Evolutionary conservation across 2,329 filamentous ascomycete species (phyloP).

Genomic region (Fusarium siculi): DNA sequence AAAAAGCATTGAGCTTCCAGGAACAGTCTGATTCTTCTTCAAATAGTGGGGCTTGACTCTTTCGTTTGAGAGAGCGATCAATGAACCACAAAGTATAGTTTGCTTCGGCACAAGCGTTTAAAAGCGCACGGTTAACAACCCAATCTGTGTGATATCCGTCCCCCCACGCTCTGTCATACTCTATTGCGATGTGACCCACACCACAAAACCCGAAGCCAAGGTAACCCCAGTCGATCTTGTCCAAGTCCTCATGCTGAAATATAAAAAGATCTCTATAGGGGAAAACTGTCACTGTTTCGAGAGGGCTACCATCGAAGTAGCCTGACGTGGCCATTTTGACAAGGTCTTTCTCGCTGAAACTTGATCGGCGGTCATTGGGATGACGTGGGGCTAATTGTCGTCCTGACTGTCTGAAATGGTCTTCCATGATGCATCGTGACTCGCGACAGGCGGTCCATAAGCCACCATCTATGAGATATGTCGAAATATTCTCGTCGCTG

Average conservation of each 20-base stretch:
- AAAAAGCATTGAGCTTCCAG: neutral
- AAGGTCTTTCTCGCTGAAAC: neutral
- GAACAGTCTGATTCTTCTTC: neutral
- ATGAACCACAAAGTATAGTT: neutral
- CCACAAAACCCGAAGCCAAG: neutral
- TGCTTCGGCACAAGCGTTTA: neutral
- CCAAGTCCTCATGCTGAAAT: neutral
- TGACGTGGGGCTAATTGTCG: rapidly evolving
- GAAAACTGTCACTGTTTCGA: neutral
- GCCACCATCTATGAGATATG: neutral
- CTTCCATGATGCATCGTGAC: neutral
- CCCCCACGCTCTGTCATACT: neutral
- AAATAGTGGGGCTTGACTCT: neutral
- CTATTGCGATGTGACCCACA: neutral
- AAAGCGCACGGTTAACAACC: neutral
- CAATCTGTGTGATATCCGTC: rapidly evolving
- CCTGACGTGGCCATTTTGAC: neutral
- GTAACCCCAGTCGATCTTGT: rapidly evolving
- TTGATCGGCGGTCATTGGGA: rapidly evolving
- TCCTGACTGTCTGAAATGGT: neutral
- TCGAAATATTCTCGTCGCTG: neutral
- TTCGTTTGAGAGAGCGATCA: neutral
- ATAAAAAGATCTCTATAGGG: neutral
- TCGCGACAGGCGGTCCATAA: neutral
- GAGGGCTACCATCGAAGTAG: neutral